A percentile compares a stretch with the other conserved stretches of the same genome.
Evolutionary conservation across 2,329 filamentous ascomycete species (phyloP).

Genomic region (Berkeleyomyces basicola): DNA sequence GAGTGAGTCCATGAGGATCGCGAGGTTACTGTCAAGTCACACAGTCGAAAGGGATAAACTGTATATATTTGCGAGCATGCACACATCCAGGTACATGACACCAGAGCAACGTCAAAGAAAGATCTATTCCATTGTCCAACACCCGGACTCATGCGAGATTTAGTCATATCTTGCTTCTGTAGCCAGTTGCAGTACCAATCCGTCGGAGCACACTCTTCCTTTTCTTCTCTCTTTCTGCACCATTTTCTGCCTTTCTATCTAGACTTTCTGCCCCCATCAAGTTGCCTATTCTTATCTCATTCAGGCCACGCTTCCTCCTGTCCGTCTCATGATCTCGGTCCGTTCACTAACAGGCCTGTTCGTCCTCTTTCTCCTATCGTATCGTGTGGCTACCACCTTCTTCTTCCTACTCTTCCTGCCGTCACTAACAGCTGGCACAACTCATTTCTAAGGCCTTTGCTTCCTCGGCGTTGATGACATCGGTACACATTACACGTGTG

Average conservation of each 20-base stretch:
- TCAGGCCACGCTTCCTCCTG: neutral
- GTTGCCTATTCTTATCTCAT: too few species aligned
- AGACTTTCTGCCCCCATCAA: too few species aligned
- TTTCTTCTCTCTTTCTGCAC: neutral
- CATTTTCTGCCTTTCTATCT: neutral
- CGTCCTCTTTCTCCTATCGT: neutral
- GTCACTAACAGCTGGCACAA: neutral
- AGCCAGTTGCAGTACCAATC: neutral
- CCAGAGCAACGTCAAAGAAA: neutral
- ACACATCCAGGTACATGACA: neutral
- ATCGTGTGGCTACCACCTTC: neutral
- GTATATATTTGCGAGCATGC: neutral
- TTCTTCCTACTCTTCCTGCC: neutral
- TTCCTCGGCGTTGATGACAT: neutral
- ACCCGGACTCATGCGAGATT: neutral
- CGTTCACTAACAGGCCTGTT: neutral
- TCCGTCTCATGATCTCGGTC: neutral
- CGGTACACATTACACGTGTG: neutral
- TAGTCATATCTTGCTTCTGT: neutral
- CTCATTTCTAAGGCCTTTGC: neutral
- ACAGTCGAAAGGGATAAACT: too few species aligned
- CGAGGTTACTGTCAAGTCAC: too few species aligned
- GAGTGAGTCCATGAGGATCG: too few species aligned
- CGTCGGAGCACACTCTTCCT: neutral
- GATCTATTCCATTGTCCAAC: neutral